phyloP scores from a whole-genome alignment of 257 asterid species.

The Lantana camara region DNA sequence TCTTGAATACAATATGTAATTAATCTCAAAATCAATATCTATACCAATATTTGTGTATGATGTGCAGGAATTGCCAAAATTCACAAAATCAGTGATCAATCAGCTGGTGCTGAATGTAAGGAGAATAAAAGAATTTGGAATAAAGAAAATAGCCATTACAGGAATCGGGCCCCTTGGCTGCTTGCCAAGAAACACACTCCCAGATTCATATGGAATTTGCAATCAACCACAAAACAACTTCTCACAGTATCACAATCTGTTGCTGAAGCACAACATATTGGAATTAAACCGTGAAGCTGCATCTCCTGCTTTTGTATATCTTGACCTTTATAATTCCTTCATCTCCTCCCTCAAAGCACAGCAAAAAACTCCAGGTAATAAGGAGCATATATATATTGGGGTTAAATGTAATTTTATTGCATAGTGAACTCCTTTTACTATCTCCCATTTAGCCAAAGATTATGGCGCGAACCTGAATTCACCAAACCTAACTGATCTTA shows the following conservation, averaged over 20 bases:
- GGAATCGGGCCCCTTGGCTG: constrained; percentile 64
- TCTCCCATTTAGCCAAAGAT: too few relatives aligned
- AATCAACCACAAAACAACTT: constrained; percentile 38
- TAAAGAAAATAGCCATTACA: constrained; percentile 48
- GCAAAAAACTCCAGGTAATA: constrained; percentile 43
- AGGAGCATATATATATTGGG: too few relatives aligned
- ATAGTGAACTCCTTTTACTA: too few relatives aligned
- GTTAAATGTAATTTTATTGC: too few relatives aligned
- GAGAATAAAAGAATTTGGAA: constrained; percentile 53
- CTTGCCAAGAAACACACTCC: constrained; percentile 42
- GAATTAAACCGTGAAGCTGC: constrained; percentile 44
- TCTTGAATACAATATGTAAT: too few relatives aligned
- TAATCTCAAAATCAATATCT: too few relatives aligned
- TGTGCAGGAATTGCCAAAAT: constrained; percentile 39
- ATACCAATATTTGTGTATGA: not conserved
- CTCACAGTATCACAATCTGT: constrained; percentile 48
- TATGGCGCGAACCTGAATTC: too few relatives aligned
- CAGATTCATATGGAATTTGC: constrained; percentile 40
- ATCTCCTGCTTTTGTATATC: constrained; percentile 35
- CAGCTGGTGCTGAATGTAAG: constrained; percentile 48
- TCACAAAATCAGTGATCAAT: constrained; percentile 42
- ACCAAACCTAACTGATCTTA: too few relatives aligned
- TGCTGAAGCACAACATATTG: constrained; percentile 42
- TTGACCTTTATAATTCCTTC: constrained; percentile 65
- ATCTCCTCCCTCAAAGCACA: constrained; percentile 40